These are phyloP conservation scores for Botrytis fabae DNA, from an alignment of 2,329 filamentous ascomycete genomes.

Conservation along the genomic window DNA sequence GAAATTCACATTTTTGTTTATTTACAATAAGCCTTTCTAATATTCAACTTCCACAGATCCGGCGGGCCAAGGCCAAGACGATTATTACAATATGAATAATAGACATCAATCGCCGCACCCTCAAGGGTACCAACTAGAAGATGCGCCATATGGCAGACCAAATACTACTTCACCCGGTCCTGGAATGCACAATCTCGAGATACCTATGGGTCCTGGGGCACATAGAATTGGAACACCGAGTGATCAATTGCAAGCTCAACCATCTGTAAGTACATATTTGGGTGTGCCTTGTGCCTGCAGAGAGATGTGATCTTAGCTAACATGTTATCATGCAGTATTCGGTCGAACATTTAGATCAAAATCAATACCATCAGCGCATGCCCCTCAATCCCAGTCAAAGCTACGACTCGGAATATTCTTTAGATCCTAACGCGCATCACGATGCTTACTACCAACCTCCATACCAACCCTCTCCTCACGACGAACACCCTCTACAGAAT, in stretches of 20 bases:
- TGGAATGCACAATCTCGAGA: conserved; percentile 59
- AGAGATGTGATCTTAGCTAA: conserved; percentile 25
- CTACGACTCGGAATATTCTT: conserved; percentile 65
- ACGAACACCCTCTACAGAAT: conserved; percentile 38
- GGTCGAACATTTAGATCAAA: conserved; percentile 65
- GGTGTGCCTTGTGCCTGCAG: conserved; percentile 9
- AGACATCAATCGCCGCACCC: conserved; percentile 65
- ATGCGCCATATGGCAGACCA: conserved; percentile 45
- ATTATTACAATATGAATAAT: conserved; percentile 63
- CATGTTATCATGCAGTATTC: conserved; percentile 55
- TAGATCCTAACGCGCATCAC: conserved; percentile 83
- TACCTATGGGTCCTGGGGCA: conserved; percentile 62
- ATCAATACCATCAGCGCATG: conserved; percentile 59
- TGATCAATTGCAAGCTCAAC: conserved; percentile 80
- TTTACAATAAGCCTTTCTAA: conserved; percentile 31
- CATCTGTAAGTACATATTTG: conserved; percentile 63
- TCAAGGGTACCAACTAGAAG: conserved; percentile 79
- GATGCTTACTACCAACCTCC: conserved; percentile 83
- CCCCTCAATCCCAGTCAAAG: conserved; percentile 49
- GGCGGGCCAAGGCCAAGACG: conserved; percentile 50
- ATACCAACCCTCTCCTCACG: conserved; percentile 61
- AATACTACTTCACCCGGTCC: conserved; percentile 31
- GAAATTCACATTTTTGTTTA: conserved; percentile 27
- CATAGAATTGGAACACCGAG: conserved; percentile 59
- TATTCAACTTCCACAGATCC: conserved; percentile 31